phyloP scores from a whole-genome alignment of 2,329 filamentous ascomycete genomes.

The Nemania sp. region DNA sequence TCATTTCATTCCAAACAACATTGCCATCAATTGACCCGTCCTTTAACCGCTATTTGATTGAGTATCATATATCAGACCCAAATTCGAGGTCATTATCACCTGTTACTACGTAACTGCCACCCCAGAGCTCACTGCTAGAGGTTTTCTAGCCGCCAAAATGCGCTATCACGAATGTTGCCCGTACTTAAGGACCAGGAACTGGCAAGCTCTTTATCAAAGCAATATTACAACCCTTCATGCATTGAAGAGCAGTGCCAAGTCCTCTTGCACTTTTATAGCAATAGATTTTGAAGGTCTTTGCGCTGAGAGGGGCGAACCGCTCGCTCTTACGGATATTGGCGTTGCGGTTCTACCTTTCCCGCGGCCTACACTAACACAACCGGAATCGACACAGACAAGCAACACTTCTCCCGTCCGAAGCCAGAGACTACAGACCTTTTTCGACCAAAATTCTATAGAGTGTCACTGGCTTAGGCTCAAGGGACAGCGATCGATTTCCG shows the following conservation, averaged over 20 bases:
- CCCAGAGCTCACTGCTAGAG: no score
- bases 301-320: not conserved
- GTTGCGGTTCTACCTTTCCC: slow-evolving; percentile 11
- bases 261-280: slow-evolving; percentile 17
- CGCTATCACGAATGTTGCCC: slow-evolving; percentile 12
- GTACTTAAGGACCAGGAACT: slow-evolving; percentile 15
- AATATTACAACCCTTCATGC: slow-evolving; percentile 20
- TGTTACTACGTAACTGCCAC: no score
- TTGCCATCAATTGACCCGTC: not conserved
- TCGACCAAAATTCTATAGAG: slow-evolving; percentile 12
- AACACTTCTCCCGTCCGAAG: not conserved
- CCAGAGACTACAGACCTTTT: slow-evolving; percentile 4
- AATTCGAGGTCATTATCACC: not conserved
- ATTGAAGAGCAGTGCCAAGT: slow-evolving; percentile 11
- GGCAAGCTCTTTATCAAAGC: slow-evolving; percentile 16
- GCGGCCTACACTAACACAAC: not conserved
- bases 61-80: not conserved
- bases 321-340: slow-evolving; percentile 19
- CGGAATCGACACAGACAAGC: not conserved
- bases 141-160: no score
- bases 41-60: not conserved
- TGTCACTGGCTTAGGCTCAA: slow-evolving; percentile 18
- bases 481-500: slow-evolving; percentile 3
- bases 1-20: no score
- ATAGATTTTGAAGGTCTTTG: slow-evolving; percentile 22